A percentile compares a stretch with the other conserved stretches of the same genome.
Conservation (phyloP, 1,284 basidiomycete genomes). For the Ceratobasidium sp. region DNA sequence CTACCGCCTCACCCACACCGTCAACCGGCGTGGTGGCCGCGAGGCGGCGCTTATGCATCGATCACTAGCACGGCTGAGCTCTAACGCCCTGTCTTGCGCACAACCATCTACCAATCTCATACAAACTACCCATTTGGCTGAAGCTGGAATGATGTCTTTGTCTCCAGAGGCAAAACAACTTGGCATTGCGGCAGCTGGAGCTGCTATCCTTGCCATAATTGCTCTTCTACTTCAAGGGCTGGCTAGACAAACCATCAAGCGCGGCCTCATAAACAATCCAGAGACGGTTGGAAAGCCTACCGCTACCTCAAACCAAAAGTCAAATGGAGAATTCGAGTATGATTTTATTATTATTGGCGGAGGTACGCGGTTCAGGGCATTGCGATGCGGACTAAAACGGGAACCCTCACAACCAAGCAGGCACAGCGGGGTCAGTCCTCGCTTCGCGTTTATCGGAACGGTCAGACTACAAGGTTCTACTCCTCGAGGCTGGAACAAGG, state of each 20-base stretch:
- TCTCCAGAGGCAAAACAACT: conserved; percentile 17
- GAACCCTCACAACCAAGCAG: neutral
- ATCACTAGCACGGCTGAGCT: too few relatives aligned
- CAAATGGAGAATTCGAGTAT: conserved; percentile 4
- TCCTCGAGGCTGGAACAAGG: conserved; percentile 38
- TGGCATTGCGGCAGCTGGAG: conserved; percentile 22
- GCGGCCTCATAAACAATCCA: conserved; percentile 27
- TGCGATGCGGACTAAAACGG: neutral
- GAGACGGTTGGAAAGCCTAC: conserved; percentile 12
- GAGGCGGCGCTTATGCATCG: too few relatives aligned
- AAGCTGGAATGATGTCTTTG: conserved; percentile 4
- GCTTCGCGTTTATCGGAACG: conserved; percentile 38
- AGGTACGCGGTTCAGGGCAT: conserved; percentile 1
- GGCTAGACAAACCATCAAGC: conserved; percentile 19
- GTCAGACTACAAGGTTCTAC: conserved; percentile 29
- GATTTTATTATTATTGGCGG: conserved; percentile 42
- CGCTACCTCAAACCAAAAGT: neutral
- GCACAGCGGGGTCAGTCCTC: conserved; percentile 36
- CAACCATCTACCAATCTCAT: too few relatives aligned
- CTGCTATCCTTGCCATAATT: conserved; percentile 14
- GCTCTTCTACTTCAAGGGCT: neutral
- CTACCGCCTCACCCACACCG: too few relatives aligned
- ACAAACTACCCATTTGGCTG: too few relatives aligned
- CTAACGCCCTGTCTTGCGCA: too few relatives aligned
- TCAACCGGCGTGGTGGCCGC: too few relatives aligned